These are phyloP conservation scores for Phlyctochytrium bullatum DNA, from an alignment of 192 early-diverging fungal genomes.

Conservation along the genomic window DNA sequence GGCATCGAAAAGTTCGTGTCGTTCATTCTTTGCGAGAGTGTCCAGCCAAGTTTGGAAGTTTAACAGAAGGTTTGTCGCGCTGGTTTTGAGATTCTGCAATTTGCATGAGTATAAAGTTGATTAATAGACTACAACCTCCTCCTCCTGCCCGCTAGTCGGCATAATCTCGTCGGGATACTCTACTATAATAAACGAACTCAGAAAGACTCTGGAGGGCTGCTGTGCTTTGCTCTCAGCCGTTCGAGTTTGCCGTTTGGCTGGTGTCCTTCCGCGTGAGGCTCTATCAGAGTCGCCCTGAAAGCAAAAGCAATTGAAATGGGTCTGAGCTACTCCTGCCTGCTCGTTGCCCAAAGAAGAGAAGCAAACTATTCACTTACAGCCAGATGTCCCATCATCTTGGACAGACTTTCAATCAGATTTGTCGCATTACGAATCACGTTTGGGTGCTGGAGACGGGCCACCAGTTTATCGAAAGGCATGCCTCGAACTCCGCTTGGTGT, in stretches of 20 bases:
- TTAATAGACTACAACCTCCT: slow-evolving; percentile 45
- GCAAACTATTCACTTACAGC: background rate
- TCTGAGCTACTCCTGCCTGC: too few relatives aligned
- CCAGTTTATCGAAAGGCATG: slow-evolving; percentile 40
- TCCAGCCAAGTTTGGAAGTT: slow-evolving; percentile 40
- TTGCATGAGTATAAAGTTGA: background rate
- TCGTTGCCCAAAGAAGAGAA: background rate
- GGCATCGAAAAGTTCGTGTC: slow-evolving; percentile 8
- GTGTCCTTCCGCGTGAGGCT: too few relatives aligned
- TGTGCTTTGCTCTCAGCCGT: too few relatives aligned
- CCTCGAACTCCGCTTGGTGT: background rate
- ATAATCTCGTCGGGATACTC: slow-evolving; percentile 64
- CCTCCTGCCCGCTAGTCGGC: slow-evolving; percentile 44
- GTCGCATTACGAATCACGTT: slow-evolving; percentile 38
- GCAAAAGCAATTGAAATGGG: too few relatives aligned
- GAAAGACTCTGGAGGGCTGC: slow-evolving; percentile 63
- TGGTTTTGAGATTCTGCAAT: slow-evolving; percentile 29
- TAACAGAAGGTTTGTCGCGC: slow-evolving; percentile 29
- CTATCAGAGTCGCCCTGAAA: too few relatives aligned
- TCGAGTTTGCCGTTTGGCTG: too few relatives aligned
- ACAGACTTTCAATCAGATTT: slow-evolving; percentile 25
- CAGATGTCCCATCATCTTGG: background rate
- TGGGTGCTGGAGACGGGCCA: slow-evolving; percentile 31
- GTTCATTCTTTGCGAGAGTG: background rate
- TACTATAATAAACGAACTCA: slow-evolving; percentile 71